phyloP scores from a whole-genome alignment of 2,329 filamentous ascomycete genomes.

The Metarhizium sp. region DNA sequence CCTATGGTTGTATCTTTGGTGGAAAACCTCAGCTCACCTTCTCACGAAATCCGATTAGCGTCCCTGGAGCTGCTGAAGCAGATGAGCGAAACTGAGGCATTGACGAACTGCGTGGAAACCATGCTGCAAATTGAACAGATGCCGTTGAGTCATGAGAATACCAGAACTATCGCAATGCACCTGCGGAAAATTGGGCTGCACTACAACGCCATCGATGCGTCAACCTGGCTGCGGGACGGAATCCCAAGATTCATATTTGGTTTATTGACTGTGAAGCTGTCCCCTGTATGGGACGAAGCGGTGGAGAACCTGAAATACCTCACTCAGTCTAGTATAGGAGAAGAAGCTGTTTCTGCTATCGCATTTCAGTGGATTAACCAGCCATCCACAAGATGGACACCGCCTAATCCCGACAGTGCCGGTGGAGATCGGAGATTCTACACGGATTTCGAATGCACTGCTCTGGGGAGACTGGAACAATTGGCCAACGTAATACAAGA shows the following conservation, averaged over 20 bases:
- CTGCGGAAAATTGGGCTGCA: conserved; percentile 63
- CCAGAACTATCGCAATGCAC: conserved; percentile 72
- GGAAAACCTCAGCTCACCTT: conserved; percentile 64
- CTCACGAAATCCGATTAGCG: conserved; percentile 62
- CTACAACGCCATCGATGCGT: conserved; percentile 50
- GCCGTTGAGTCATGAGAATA: conserved; percentile 65
- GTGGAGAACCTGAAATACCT: conserved; percentile 68
- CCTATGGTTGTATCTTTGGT: conserved; percentile 56
- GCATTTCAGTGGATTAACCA: conserved; percentile 70
- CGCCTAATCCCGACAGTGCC: conserved; percentile 25
- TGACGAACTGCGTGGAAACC: conserved; percentile 24
- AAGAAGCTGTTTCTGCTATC: conserved; percentile 61
- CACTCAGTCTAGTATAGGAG: conserved; percentile 58
- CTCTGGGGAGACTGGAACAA: conserved; percentile 51
- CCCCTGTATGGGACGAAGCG: conserved; percentile 81
- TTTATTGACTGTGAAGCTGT: conserved; percentile 74
- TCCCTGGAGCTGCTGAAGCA: conserved; percentile 64
- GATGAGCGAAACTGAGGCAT: conserved; percentile 29
- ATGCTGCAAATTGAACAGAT: conserved; percentile 77
- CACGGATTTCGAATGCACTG: conserved; percentile 80
- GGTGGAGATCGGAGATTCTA: conserved; percentile 29
- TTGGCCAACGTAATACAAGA: conserved; percentile 42
- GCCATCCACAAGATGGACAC: conserved; percentile 45
- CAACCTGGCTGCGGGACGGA: conserved; percentile 59
- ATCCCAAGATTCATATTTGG: conserved; percentile 83